Evolutionary conservation across 129 eudicot species (phyloP).

Genomic region (Flaveria trinervia): DNA sequence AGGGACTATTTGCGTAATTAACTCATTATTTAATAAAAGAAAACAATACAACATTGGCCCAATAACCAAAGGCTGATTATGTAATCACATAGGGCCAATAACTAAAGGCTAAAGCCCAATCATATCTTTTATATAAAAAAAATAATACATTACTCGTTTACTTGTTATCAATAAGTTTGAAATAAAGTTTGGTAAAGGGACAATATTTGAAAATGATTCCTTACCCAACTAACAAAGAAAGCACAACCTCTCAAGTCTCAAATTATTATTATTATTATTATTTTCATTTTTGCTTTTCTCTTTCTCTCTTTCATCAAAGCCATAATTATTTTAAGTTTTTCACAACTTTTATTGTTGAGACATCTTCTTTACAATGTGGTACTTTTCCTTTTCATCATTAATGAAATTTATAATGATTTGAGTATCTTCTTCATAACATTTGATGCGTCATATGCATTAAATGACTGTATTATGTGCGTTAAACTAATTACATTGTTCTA

Average conservation of each 20-base stretch:
- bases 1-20: too few species aligned
- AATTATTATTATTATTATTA: neutral
- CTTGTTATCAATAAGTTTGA: neutral
- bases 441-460: slow-evolving; percentile 6
- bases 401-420: slow-evolving; percentile 20
- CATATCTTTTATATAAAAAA: neutral
- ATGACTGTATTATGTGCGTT: slow-evolving; percentile 6
- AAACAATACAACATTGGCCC: neutral
- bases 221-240: slow-evolving; percentile 44
- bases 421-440: slow-evolving; percentile 14
- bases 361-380: slow-evolving; percentile 32
- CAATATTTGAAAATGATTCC: slow-evolving; percentile 31
- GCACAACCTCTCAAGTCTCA: slow-evolving; percentile 30
- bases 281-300: neutral
- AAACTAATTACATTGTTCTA: neutral
- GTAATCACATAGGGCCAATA: neutral
- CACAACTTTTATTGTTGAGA: slow-evolving; percentile 33
- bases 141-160: neutral
- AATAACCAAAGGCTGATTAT: neutral
- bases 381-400: slow-evolving; percentile 31
- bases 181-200: slow-evolving; percentile 35
- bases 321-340: slow-evolving; percentile 29
- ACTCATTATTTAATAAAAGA: too few species aligned
- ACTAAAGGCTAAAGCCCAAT: slow-evolving; percentile 6
- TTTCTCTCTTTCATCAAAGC: slow-evolving; percentile 22